Base-by-base conservation (phyloP, 768 basidiomycete species). In the Tulasnella sp. region DNA sequence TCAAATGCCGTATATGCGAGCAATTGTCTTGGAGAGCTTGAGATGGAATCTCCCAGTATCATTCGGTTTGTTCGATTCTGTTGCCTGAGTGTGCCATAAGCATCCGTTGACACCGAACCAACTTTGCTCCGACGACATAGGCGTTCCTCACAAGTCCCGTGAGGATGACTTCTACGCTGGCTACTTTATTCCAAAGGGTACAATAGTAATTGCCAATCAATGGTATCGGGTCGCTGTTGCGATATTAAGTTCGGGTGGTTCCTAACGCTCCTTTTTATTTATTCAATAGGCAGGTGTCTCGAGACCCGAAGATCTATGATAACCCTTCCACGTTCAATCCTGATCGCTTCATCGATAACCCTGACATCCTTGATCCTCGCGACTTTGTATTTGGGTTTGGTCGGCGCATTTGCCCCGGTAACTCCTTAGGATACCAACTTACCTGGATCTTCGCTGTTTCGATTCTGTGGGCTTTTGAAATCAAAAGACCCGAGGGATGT, bases 381-480 rank as follows among this genome's bases (percentile, higher is more conserved):
- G 24, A 54, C 54, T 78, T 18, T 22, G 31, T 34, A 4, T 69
- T 78, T 37, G 77, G 77, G 31, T 58, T 60, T 48, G 77, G 77
- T 4, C 58, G 77, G 58, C 48, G 77, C 28, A 69, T 78, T 37
- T 78, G 77, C 31, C 77, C 77, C 0, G 77, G 77, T 11, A 40
- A 18, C 31, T 46, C 48, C 7, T 37, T 78, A 11, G 77, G 22
- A 31, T 40, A 41, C n/a, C 60, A 58, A 69, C 48, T 31, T 72
- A 46, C 60, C 6, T 58, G 64, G 77, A 78, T 78, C 42, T 41
- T 46, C 22, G 48, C 18, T 34, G 75, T 28, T 44, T 42, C 75
- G 3, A 76, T 76, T 37, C 40, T 76, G 24, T 41, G 41, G 48
- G 40, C 2, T 5, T 76, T 76, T n/a, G 75, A 76, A 34, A 44